Conservation (phyloP, 345 rosid species). For the Heritiera fomes region DNA sequence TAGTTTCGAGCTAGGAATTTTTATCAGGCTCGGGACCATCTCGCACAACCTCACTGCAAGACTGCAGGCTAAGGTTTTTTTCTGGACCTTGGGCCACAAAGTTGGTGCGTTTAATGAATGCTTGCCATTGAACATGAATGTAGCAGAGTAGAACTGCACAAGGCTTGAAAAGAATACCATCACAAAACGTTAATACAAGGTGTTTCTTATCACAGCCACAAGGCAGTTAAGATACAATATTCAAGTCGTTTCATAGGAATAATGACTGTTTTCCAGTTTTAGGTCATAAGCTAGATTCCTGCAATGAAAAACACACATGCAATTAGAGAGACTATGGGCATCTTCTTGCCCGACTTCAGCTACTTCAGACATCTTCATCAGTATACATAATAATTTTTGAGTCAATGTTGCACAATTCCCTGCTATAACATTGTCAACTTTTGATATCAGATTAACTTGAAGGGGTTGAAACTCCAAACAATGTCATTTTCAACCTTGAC, state of each 20-base stretch:
- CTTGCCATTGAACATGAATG: too few relatives aligned
- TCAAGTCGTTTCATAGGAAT: conserved; percentile 14
- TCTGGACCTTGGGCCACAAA: too few relatives aligned
- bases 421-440: conserved; percentile 24
- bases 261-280: conserved; percentile 19
- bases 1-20: too few relatives aligned
- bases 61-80: too few relatives aligned
- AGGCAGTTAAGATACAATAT: not conserved
- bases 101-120: too few relatives aligned
- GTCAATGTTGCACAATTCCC: conserved; percentile 40
- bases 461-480: not conserved
- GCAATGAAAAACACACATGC: conserved; percentile 14
- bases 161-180: not conserved
- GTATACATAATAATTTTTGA: conserved; percentile 33
- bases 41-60: too few relatives aligned
- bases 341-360: conserved; percentile 11
- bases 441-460: not conserved
- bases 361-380: conserved; percentile 13
- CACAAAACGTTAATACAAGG: conserved; percentile 19
- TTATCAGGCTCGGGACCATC: too few relatives aligned
- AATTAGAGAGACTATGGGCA: conserved; percentile 11
- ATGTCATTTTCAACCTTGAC: not conserved
- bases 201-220: conserved; percentile 3
- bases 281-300: conserved; percentile 13
- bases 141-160: not conserved